phyloP scores from a whole-genome alignment of 2,329 filamentous ascomycete species.

The Myrmaecium sp. region DNA sequence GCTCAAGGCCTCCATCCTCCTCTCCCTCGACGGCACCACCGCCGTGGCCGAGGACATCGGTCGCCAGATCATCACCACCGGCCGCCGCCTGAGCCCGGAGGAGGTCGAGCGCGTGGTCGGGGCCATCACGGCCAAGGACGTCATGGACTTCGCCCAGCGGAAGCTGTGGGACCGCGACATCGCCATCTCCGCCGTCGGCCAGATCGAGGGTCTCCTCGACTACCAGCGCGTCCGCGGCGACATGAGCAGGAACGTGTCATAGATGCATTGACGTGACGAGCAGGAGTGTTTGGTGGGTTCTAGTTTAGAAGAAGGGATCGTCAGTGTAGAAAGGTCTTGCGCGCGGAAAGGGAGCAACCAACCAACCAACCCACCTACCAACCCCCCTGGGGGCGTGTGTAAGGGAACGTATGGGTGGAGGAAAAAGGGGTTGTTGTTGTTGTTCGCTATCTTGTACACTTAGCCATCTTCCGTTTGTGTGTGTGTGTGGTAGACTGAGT shows the following conservation, averaged over 20 bases:
- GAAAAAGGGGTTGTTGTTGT: too few species aligned
- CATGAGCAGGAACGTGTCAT: conserved; percentile 60
- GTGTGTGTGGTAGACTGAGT: too few species aligned
- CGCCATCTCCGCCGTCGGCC: conserved; percentile 81
- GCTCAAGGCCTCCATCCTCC: conserved; percentile 93
- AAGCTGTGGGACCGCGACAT: conserved; percentile 97
- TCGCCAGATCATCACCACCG: conserved; percentile 94
- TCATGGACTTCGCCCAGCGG: conserved; percentile 88
- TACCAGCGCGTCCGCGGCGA: conserved; percentile 68
- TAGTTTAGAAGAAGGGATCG: too few species aligned
- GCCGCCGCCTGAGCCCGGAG: conserved; percentile 73
- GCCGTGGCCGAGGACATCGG: conserved; percentile 97
- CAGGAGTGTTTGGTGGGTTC: too few species aligned
- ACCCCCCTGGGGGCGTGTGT: too few species aligned
- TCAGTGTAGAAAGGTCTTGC: too few species aligned
- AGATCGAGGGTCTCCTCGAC: conserved; percentile 68
- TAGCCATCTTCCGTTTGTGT: too few species aligned
- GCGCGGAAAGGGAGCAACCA: too few species aligned
- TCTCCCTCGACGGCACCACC: conserved; percentile 93
- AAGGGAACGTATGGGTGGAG: too few species aligned
- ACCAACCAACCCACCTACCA: too few species aligned
- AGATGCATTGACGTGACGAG: too few species aligned
- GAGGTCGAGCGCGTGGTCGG: conserved; percentile 91
- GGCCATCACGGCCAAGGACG: conserved; percentile 81
- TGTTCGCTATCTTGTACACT: too few species aligned